Base-by-base conservation (phyloP, 208 protist genomes). In the Crithidia sp. region DNA sequence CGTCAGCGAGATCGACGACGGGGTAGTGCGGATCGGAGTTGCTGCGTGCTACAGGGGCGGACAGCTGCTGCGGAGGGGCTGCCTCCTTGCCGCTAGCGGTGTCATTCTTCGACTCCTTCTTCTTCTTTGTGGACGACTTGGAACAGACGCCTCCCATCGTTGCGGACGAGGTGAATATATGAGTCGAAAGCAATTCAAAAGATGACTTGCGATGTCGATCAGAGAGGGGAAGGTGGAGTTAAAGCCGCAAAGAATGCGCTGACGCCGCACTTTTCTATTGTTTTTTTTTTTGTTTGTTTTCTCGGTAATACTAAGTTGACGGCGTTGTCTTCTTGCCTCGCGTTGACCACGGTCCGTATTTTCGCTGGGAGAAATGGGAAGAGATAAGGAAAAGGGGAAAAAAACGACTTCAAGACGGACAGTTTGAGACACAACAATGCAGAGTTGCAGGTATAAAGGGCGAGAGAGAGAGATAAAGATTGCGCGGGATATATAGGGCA, bases 141-240 rank as follows among this genome's bases (percentile, higher is more conserved):
- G 71, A 63, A 45, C 71, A 76, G 47, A 70, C 55, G 17, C 71
- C 55, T 61, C 71, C 71, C 71, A 76, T 76, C 56, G 16, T 53
- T 28, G 28, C 28, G 12, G 52, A 56, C 0, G 52, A 56, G 7
- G 52, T 14, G 52, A 28, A 28, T 28, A 28, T 28, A 28, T 28
- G 28, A 28, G 1, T 28, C 28, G 1, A 28, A 28, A 28, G 28
- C 28, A 28, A 0, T 1, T 28, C 28, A 28, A 28, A 28, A 28
- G 1, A 28, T 28, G 28, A 28, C 28, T 28, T 28, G 28, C 28
- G 28, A 28, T 28, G 28, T 28, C 28, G 28, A 28, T 28, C 0
- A 28, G 28, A 28, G 1, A 28, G 28, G 28, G 28, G 28, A 28
- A 28, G 28, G 28, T 2, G 28, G 1, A 28, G 28, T 28, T 28